Evolutionary conservation across 495 filamentous ascomycete genomes (phyloP), one percentile per base, ranked within the genome.

Genomic region (Aspergillus asperescens): DNA sequence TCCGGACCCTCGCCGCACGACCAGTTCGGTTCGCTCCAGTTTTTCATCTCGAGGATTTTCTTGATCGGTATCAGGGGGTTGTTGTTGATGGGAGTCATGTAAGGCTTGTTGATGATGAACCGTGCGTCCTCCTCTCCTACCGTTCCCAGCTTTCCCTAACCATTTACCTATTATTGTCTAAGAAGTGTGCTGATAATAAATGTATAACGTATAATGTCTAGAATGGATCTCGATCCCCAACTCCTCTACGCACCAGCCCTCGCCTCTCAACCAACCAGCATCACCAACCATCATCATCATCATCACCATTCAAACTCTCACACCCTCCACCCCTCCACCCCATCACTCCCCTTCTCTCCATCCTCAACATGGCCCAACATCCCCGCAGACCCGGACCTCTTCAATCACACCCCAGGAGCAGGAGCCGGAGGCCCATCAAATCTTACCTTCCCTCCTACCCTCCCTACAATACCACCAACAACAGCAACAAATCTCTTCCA

Each of bases 21-120:
- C 75, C 81, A 10, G 77, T 81, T 67, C 81, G 85, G 4, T 89
- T 88, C 53, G 84, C 83, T 4, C 83, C 88, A 0, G 85, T 86
- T 13, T 92, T 91, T 58, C 86, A 90, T 50, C 77, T 90, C 4
- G 89, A 94, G 55, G 88, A 90, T 57, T 94, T 94, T 64, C 85
- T 91, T 60, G 87, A 91, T 59, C 79, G 89, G 18, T 94, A 94
- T 60, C 73, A 75, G 0, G 78, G 75, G 8, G 57, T 75, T 28
- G 60, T 63, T 1, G 68, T 81, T 39, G 79, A 83, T 54, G 75
- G 76, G 27, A 71, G 77, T 1, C 77, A 83, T 59, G 69, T 81
- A 12, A 68, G 73, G n/a, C 68, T 87, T 27, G 59, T 76, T 8
- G 81, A 85, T 60, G 71, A 75, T 10, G 64, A 73, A 43, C 55